A percentile compares a stretch with the other conserved stretches of the same genome.
These are phyloP conservation scores for Cyclanthera cordifolia DNA, from an alignment of 306 rosid species.

Conservation along the genomic window DNA sequence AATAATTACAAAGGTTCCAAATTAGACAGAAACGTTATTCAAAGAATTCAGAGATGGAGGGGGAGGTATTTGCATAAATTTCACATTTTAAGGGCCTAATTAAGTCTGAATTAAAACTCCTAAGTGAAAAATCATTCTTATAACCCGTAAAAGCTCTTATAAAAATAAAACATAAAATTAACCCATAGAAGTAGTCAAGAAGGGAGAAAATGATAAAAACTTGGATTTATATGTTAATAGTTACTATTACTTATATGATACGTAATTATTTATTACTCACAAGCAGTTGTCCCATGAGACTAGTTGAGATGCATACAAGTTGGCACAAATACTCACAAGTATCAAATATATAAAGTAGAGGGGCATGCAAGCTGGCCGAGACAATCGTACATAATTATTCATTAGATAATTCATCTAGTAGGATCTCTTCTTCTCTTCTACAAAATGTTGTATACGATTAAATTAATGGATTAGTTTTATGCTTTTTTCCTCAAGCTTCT, in stretches of 20 bases:
- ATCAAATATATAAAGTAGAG: too few relatives aligned
- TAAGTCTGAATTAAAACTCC: not conserved
- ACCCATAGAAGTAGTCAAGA: not conserved
- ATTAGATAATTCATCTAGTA: not conserved
- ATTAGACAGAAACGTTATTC: not conserved
- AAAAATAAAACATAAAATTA: too few relatives aligned
- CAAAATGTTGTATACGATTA: not conserved
- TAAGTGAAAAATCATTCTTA: not conserved
- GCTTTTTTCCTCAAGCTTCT: not conserved
- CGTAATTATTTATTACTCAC: not conserved
- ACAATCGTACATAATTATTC: not conserved
- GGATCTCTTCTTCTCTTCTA: not conserved
- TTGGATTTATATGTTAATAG: not conserved
- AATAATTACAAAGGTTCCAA: slow-evolving; percentile 8
- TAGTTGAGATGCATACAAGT: not conserved
- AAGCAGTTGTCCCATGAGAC: not conserved
- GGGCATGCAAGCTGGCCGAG: too few relatives aligned
- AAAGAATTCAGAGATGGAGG: not conserved
- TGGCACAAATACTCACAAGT: not conserved
- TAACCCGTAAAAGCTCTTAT: not conserved
- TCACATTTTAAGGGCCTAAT: not conserved
- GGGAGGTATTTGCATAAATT: not conserved
- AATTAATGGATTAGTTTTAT: not conserved
- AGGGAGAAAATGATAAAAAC: not conserved
- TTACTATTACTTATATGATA: not conserved